These are phyloP conservation scores for Postia placenta DNA, from an alignment of 768 basidiomycete species.

Conservation along the genomic window DNA sequence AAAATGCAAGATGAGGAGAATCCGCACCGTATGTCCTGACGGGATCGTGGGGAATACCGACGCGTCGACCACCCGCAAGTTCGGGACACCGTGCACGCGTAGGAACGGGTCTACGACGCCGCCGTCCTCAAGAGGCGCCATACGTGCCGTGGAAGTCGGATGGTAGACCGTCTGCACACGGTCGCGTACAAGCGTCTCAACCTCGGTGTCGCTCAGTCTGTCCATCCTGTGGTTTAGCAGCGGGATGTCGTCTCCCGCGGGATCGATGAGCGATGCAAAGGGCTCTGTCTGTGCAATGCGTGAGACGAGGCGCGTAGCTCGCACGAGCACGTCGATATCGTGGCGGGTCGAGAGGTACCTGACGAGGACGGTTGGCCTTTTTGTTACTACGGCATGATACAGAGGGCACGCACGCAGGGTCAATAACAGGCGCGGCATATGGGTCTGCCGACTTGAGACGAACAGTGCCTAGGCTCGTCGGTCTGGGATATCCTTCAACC, in stretches of 20 bases:
- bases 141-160: slow-evolving; percentile 35
- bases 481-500: slow-evolving; percentile 23
- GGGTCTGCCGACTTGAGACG: slow-evolving; percentile 34
- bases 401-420: slow-evolving; percentile 31
- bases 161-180: slow-evolving; percentile 38
- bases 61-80: slow-evolving; percentile 42
- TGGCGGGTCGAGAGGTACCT: slow-evolving; percentile 39
- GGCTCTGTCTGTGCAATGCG: slow-evolving; percentile 35
- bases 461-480: slow-evolving; percentile 37
- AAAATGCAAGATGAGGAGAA: neutral
- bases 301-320: slow-evolving; percentile 33
- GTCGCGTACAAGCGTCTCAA: slow-evolving; percentile 28
- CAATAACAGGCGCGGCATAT: slow-evolving; percentile 35
- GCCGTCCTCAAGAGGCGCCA: slow-evolving; percentile 29
- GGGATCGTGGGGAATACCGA: slow-evolving; percentile 38
- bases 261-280: slow-evolving; percentile 30
- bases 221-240: slow-evolving; percentile 34
- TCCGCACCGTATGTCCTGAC: slow-evolving; percentile 41
- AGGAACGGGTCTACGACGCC: slow-evolving; percentile 40
- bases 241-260: slow-evolving; percentile 15
- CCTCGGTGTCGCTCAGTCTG: slow-evolving; percentile 25
- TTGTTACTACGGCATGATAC: too few relatives aligned
- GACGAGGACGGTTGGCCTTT: too few relatives aligned
- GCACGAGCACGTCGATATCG: slow-evolving; percentile 33
- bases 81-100: slow-evolving; percentile 35